Base-by-base conservation (phyloP, 495 filamentous ascomycete genomes). In the Penicillium arizonense region DNA sequence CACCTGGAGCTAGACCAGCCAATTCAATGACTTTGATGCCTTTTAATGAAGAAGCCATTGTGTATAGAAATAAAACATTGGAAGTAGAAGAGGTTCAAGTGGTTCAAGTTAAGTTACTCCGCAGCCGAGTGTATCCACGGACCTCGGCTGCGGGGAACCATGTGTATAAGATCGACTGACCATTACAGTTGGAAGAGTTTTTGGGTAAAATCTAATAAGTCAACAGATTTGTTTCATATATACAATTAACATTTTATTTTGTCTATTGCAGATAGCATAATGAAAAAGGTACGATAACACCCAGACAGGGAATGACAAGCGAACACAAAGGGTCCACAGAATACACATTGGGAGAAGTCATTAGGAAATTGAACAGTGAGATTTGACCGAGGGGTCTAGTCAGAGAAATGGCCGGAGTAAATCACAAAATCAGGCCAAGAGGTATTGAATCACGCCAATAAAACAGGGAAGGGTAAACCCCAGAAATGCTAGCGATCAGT, bases 1-100 rank as follows among this genome's bases (percentile, higher is more conserved):
- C 76, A 90, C 91, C 90, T 65, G 92, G 91, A 40, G 92, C 92
- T 39, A 97, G 77, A 11, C 92, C 90, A 18, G 89, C 91, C 55
- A 97, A 87, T 71, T 97, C 92, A 26, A 97, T 79, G 50, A 96
- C 91, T 49, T 86, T 86, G 53, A 94, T 73, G 41, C 88, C 89
- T 8, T 78, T 70, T 28, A 97, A 79, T 10, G 61, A 56, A 36
- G 52, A 42, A 41, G 51, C 23, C 63, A 66, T 66, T 43, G 43
- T 53, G 35, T 33, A 11, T 20, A 38, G 35, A 28, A 38, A 13
- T 40, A 7, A 40, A 39, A 16, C 26, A 30, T 43, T 48, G 43
- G 14, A 53, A 40, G 34, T 30, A 10, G 6, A 7, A 30, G 9
- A 20, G 20, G 41, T 50, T 16, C 24, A 45, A 26, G 13, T 50